A percentile compares a stretch with the other conserved stretches of the same genome.
phyloP scores from a whole-genome alignment of 495 filamentous ascomycete genomes.

The Tuber borchii region DNA sequence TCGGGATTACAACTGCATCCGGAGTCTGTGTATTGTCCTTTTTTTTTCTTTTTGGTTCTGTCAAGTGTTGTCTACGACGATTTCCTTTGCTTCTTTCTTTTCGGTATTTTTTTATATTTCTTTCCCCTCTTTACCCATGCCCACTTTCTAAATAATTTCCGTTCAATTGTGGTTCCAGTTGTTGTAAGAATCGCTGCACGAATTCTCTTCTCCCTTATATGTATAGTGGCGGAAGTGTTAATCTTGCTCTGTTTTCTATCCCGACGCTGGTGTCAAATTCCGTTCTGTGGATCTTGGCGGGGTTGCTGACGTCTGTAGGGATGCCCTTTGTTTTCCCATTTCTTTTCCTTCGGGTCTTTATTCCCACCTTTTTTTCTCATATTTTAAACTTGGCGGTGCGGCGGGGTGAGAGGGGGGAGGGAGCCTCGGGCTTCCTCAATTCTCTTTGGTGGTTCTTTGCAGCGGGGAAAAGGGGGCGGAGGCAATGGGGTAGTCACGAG shows the following conservation, averaged over 20 bases:
- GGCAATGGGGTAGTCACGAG: conserved; percentile 23
- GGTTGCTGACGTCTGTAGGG: conserved; percentile 24
- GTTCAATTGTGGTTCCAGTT: conserved; percentile 23
- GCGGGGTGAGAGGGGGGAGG: conserved; percentile 6
- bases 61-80: conserved; percentile 4
- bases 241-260: conserved; percentile 25
- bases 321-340: conserved; percentile 24
- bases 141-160: conserved; percentile 16
- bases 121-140: conserved; percentile 8
- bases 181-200: conserved; percentile 27
- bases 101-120: conserved; percentile 6
- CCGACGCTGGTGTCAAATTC: conserved; percentile 24
- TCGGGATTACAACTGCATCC: conserved; percentile 30
- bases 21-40: conserved; percentile 34
- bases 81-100: conserved; percentile 19
- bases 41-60: conserved; percentile 34
- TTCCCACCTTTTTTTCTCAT: conserved; percentile 25
- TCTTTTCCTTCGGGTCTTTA: conserved; percentile 27
- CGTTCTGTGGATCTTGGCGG: conserved; percentile 25
- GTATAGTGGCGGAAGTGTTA: conserved; percentile 24
- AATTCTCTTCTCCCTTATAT: conserved; percentile 30
- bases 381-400: conserved; percentile 33
- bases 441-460: conserved; percentile 23
- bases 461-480: conserved; percentile 14
- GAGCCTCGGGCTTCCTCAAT: not conserved